Conservation (phyloP, 2,329 filamentous ascomycete species). For the Aspergillus phoenicis region DNA sequence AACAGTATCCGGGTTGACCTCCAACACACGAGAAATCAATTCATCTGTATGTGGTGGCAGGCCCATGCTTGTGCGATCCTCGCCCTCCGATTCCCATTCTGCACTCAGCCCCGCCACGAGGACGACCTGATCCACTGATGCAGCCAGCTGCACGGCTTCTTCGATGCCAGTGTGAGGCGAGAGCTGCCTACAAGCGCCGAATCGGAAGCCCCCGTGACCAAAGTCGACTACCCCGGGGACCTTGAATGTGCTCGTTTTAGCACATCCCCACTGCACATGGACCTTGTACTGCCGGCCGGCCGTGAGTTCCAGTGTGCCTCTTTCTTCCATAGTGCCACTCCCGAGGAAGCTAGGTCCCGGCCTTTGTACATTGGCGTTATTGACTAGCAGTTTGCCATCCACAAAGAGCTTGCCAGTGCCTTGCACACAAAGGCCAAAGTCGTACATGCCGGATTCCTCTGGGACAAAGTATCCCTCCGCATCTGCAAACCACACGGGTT, state of each 20-base stretch:
- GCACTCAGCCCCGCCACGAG: slow-evolving; percentile 64
- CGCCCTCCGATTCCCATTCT: slow-evolving; percentile 71
- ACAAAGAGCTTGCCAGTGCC: slow-evolving; percentile 66
- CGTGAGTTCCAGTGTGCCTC: slow-evolving; percentile 56
- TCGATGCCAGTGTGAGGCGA: slow-evolving; percentile 13
- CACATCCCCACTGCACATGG: slow-evolving; percentile 60
- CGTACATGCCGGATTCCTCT: slow-evolving; percentile 60
- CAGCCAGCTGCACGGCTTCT: slow-evolving; percentile 64
- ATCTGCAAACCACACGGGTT: slow-evolving; percentile 29
- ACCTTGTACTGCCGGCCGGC: slow-evolving; percentile 60
- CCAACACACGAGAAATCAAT: slow-evolving; percentile 62
- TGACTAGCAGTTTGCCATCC: slow-evolving; percentile 62
- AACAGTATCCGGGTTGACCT: slow-evolving; percentile 66
- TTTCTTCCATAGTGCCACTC: slow-evolving; percentile 63
- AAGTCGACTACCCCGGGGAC: slow-evolving; percentile 50
- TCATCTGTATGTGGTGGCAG: slow-evolving; percentile 55
- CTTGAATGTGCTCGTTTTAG: slow-evolving; percentile 58
- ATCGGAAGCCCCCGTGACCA: slow-evolving; percentile 59
- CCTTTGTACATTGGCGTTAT: slow-evolving; percentile 63
- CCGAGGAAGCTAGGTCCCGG: slow-evolving; percentile 66
- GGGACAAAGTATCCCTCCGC: slow-evolving; percentile 57
- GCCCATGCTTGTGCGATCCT: slow-evolving; percentile 49
- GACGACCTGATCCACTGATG: slow-evolving; percentile 71
- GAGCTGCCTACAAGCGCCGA: slow-evolving; percentile 56
- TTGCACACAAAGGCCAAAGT: slow-evolving; percentile 63